Conservation (phyloP, 495 filamentous ascomycete genomes). For the Hyaloscypha finlandica region DNA sequence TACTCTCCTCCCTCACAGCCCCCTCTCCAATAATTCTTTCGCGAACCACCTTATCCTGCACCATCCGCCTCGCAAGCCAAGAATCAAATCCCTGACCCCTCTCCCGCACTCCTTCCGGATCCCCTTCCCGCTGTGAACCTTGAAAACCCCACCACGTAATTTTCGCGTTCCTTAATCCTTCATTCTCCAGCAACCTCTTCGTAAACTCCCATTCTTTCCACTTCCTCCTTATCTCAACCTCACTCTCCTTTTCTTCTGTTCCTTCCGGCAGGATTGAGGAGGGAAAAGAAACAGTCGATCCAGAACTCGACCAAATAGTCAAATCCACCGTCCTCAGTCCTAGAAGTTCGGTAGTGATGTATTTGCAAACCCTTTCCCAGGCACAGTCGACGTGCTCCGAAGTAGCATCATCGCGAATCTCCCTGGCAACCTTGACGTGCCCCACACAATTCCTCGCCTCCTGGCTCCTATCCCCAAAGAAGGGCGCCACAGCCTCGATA, state of each 20-base stretch:
- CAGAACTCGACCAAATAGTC: conserved; percentile 11
- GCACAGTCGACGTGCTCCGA: background rate
- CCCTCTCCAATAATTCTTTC: conserved; percentile 26
- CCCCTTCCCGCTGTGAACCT: background rate
- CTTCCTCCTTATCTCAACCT: background rate
- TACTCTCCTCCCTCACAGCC: conserved; percentile 21
- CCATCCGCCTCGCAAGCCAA: conserved; percentile 26
- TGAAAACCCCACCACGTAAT: conserved; percentile 30
- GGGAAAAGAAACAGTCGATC: background rate
- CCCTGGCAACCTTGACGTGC: conserved; percentile 19
- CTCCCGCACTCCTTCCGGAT: background rate
- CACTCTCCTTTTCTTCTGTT: background rate
- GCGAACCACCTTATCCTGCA: conserved; percentile 22
- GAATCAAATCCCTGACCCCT: conserved; percentile 18
- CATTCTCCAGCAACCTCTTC: conserved; percentile 12
- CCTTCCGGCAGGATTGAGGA: background rate
- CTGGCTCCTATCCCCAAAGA: conserved; percentile 36
- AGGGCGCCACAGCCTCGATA: conserved; percentile 52
- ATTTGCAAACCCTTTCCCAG: conserved; percentile 1
- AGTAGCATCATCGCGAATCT: conserved; percentile 15
- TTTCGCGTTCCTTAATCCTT: conserved; percentile 15
- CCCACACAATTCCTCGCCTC: conserved; percentile 17
- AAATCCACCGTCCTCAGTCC: background rate
- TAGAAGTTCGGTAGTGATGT: background rate
- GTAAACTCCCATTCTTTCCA: conserved; percentile 27